Evolutionary conservation across 2,329 filamentous ascomycete species (phyloP).

Genomic region (Alternaria ethzedia): DNA sequence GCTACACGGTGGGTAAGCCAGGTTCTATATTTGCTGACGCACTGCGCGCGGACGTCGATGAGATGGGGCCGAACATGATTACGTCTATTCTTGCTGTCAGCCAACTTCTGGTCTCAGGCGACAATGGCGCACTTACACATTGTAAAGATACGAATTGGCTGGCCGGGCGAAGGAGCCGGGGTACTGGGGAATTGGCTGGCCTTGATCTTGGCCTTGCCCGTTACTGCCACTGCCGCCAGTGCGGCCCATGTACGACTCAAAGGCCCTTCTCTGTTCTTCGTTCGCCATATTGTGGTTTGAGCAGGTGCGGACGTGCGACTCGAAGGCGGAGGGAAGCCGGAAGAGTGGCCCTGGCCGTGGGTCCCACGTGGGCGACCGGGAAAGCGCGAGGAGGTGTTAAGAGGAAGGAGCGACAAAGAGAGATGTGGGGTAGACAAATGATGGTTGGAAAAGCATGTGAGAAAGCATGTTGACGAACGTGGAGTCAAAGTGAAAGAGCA

Average conservation of each 20-base stretch:
- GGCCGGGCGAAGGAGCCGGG: constrained; percentile 23
- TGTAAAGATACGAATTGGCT: constrained; percentile 30
- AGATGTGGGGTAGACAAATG: not conserved
- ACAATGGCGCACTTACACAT: constrained; percentile 30
- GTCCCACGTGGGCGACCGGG: constrained; percentile 1
- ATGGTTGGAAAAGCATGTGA: not conserved
- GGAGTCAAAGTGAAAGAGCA: constrained; percentile 18
- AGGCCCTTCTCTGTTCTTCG: constrained; percentile 40
- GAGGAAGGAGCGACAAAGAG: not conserved
- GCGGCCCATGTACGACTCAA: constrained; percentile 39
- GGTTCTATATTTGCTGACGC: not conserved
- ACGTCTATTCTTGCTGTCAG: constrained; percentile 22
- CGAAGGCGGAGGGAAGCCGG: constrained; percentile 15
- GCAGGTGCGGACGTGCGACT: constrained; percentile 21
- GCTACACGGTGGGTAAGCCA: constrained; percentile 21
- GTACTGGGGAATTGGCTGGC: constrained; percentile 26
- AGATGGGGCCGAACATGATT: not conserved
- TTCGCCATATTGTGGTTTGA: constrained; percentile 27
- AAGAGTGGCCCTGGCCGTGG: constrained; percentile 1
- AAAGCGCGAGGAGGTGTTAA: not conserved
- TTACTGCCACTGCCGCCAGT: constrained; percentile 8
- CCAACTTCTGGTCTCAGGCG: not conserved
- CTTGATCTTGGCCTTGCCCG: constrained; percentile 9
- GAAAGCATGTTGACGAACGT: not conserved
- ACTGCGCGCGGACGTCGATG: not conserved